These are phyloP conservation scores for Cunninghamia lanceolata DNA, from an alignment of 75 land plant genomes.

Conservation along the genomic window DNA sequence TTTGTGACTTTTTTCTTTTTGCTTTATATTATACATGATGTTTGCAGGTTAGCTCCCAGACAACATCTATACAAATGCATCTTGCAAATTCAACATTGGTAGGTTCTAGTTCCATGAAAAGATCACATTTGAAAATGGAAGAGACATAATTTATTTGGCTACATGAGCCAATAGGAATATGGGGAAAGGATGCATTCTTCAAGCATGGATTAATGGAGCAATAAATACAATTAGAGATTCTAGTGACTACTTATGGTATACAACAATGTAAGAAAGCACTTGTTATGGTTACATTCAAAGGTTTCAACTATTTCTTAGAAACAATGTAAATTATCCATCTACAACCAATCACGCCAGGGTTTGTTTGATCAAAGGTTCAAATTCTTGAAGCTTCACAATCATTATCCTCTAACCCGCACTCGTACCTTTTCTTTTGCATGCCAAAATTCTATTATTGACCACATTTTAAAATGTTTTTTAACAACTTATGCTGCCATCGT, in stretches of 20 bases:
- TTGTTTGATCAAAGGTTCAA: no score
- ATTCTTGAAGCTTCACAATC: no score
- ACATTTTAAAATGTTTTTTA: neutral
- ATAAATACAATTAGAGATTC: slow-evolving; percentile 82
- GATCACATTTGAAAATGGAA: neutral
- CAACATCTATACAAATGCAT: slow-evolving; percentile 17
- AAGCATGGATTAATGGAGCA: slow-evolving; percentile 62
- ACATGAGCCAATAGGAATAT: slow-evolving; percentile 71
- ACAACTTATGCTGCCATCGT: neutral
- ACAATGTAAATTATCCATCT: neutral
- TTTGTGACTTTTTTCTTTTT: neutral
- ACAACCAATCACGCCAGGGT: no score
- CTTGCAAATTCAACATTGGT: slow-evolving; percentile 16
- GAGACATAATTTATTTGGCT: slow-evolving; percentile 50
- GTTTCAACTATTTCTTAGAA: slow-evolving; percentile 3
- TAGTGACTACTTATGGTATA: slow-evolving; percentile 95
- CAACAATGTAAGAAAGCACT: slow-evolving; percentile 55
- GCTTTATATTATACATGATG: neutral
- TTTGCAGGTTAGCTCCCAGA: slow-evolving; percentile 51
- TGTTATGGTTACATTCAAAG: neutral
- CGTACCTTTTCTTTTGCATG: neutral
- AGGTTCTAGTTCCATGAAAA: no score
- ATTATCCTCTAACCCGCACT: no score
- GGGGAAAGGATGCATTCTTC: slow-evolving; percentile 34
- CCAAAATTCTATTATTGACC: neutral